Conservation (phyloP, 176 grass and related monocot genomes). For the Raddia distichophylla region DNA sequence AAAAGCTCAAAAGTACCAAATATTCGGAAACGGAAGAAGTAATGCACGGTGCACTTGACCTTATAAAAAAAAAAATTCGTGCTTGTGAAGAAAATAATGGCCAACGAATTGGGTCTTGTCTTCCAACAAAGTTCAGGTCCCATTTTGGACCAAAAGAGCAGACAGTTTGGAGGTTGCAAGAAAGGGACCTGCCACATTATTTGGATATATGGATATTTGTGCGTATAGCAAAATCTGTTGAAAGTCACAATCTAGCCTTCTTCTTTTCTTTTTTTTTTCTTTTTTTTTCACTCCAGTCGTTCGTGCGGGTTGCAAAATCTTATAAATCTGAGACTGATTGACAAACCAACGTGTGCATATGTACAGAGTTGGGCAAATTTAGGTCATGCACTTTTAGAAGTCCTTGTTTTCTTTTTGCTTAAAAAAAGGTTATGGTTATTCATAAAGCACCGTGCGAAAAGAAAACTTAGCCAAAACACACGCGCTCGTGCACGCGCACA, state of each 20-base stretch:
- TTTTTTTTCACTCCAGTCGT: not conserved
- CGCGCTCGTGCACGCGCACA: not conserved
- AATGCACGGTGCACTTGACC: not conserved
- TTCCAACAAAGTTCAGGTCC: not conserved
- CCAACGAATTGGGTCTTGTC: slow-evolving; percentile 20
- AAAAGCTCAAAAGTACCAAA: no score
- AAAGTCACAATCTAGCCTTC: not conserved
- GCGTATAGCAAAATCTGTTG: slow-evolving; percentile 35
- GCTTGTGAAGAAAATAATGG: not conserved
- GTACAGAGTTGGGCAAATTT: slow-evolving; percentile 13
- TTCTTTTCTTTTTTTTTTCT: not conserved
- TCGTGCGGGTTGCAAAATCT: not conserved
- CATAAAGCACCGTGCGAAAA: not conserved
- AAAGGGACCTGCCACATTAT: slow-evolving; percentile 35
- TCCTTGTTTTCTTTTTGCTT: no score
- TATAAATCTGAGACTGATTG: not conserved
- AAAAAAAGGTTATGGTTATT: no score
- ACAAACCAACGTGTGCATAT: not conserved
- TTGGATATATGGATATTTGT: slow-evolving; percentile 39
- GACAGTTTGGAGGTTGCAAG: slow-evolving; percentile 35
- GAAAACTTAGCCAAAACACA: not conserved
- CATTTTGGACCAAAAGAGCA: slow-evolving; percentile 35
- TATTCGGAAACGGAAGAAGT: not conserved
- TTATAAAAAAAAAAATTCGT: not conserved
- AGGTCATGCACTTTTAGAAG: not conserved